Conservation (phyloP, 306 rosid species). For the Corylus avellana region DNA sequence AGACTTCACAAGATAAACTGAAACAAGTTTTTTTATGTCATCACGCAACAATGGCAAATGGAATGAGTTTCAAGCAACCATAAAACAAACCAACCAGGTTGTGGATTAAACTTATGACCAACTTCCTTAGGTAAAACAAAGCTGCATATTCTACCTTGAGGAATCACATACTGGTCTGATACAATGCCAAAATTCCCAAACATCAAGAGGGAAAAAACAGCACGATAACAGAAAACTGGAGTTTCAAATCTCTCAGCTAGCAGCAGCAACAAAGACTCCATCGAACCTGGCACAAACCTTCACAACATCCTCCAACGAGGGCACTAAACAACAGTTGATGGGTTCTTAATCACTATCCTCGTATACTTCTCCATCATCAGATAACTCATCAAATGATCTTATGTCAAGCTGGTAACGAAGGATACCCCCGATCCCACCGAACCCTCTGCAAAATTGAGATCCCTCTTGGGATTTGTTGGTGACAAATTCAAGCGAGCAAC, state of each 20-base stretch:
- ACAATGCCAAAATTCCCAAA: not conserved
- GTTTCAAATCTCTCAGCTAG: not conserved
- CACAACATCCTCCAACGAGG: not conserved
- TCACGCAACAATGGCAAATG: not conserved
- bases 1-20: not conserved
- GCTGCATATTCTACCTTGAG: not conserved
- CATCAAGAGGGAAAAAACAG: not conserved
- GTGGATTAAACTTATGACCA: not conserved
- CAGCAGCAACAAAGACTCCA: not conserved
- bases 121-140: not conserved
- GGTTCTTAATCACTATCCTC: slow-evolving; percentile 4
- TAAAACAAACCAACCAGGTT: not conserved
- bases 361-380: slow-evolving; percentile 6
- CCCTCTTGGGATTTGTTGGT: slow-evolving; percentile 19
- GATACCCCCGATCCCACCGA: slow-evolving; percentile 11
- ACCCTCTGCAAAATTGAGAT: slow-evolving; percentile 15
- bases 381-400: slow-evolving; percentile 12
- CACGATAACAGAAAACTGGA: not conserved
- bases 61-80: not conserved
- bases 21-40: not conserved
- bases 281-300: not conserved
- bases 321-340: not conserved
- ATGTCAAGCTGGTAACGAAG: slow-evolving; percentile 15
- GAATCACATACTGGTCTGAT: not conserved
- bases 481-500: slow-evolving; percentile 6